phyloP scores from a whole-genome alignment of 1,139 yeast genomes.

The Yamadazyma sp. region DNA sequence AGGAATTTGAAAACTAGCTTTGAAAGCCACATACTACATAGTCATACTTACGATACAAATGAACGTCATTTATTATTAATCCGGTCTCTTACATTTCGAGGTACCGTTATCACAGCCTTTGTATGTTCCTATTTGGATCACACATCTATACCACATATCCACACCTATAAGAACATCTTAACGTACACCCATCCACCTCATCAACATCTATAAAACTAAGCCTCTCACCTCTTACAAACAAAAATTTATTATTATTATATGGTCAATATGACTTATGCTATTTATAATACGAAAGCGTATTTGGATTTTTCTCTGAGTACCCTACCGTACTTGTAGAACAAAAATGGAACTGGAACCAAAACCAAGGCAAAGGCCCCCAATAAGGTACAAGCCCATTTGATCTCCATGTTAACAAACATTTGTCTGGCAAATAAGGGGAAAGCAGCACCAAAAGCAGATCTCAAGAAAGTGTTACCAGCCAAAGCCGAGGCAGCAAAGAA shows the following conservation, averaged over 20 bases:
- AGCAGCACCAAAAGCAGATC: constrained; percentile 58
- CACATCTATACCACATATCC: too few relatives aligned
- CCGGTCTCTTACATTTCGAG: too few relatives aligned
- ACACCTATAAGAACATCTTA: too few relatives aligned
- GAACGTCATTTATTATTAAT: background rate
- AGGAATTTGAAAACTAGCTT: constrained; percentile 16
- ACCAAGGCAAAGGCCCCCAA: constrained; percentile 66
- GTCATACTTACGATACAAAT: background rate
- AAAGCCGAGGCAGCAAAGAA: constrained; percentile 85
- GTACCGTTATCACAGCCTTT: too few relatives aligned
- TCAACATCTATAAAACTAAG: too few relatives aligned
- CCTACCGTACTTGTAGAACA: constrained; percentile 67
- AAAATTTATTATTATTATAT: too few relatives aligned
- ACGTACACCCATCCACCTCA: too few relatives aligned
- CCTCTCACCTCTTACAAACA: too few relatives aligned
- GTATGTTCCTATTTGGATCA: too few relatives aligned
- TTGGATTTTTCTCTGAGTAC: constrained; percentile 60
- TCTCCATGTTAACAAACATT: constrained; percentile 74
- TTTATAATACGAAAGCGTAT: constrained; percentile 47
- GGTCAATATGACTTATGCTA: background rate
- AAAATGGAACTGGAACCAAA: constrained; percentile 73
- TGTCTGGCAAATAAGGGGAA: constrained; percentile 54
- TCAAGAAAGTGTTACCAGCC: constrained; percentile 80
- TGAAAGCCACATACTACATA: constrained; percentile 1
- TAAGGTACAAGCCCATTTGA: constrained; percentile 81